Evolutionary conservation across 495 filamentous ascomycete species (phyloP).

Genomic region (Friedmanniomyces simplex): DNA sequence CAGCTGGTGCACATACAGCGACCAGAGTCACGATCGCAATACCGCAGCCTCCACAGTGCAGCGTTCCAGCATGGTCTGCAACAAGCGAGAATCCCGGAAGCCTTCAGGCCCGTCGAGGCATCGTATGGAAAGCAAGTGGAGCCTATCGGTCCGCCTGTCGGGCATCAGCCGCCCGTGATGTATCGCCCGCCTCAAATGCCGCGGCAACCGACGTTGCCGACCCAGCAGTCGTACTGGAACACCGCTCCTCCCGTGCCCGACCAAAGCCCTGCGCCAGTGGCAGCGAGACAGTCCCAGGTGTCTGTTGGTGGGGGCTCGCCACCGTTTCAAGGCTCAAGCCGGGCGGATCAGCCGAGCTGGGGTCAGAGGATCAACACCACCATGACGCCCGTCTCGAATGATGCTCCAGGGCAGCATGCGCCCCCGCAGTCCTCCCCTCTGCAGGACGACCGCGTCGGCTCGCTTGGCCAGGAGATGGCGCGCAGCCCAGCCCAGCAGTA

Average conservation of each 20-base stretch:
- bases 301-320: background rate
- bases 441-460: background rate
- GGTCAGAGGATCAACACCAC: background rate
- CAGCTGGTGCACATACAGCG: background rate
- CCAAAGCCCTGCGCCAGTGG: background rate
- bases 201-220: conserved; percentile 8
- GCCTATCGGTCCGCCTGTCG: conserved; percentile 4
- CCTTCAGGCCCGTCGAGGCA: conserved; percentile 7
- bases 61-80: background rate
- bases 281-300: background rate
- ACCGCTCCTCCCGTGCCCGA: background rate
- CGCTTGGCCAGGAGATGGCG: background rate
- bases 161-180: background rate
- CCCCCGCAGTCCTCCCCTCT: background rate
- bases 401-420: background rate
- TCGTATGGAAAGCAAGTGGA: conserved; percentile 4
- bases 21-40: background rate
- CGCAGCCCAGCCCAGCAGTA: conserved; percentile 5
- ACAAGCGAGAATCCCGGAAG: conserved; percentile 5
- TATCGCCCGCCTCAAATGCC: background rate
- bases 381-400: background rate
- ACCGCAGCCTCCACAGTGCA: conserved; percentile 8
- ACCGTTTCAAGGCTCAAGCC: background rate
- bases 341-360: background rate
- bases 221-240: conserved; percentile 9